Base-by-base conservation (phyloP, 2,329 filamentous ascomycete species). In the Teratosphaeria viscida region DNA sequence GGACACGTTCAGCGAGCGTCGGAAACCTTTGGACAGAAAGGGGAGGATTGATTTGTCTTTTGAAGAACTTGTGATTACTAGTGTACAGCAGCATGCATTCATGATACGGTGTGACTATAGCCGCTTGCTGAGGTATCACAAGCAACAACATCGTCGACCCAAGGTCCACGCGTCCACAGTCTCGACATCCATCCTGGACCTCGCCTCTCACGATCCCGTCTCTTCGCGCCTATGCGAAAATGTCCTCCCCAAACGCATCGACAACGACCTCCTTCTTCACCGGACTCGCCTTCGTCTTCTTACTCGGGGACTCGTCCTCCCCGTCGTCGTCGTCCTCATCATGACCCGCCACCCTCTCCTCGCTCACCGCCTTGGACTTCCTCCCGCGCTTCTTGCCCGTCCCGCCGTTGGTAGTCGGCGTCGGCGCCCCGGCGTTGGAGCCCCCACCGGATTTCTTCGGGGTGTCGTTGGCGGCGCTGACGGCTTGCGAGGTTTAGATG, bases 381-480 rank as follows among this genome's bases (percentile, higher is more conserved):
- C 55, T 49, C 7, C 52, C 56, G 14, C 56, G 59, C 54, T 49
- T 60, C 58, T 58, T 62, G 57, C 54, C 55, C 29, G 52, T 58
- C 11, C 57, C 43, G 26, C 11, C 55, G 16, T 37, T 54, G 27
- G 32, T 49, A 8, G 26, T 29, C 11, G 54, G 54, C 49, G 27
- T 58, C 57, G 57, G 49, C 26, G 57, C 47, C 19, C 7, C 32
- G 49, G 57, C n/a, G 23, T 39, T 54, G 32, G 47, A 27, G n/a
- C n/a, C 19, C 4, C 52, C 29, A 7, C 43, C 43, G 16, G 43
- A 49, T 49, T 49, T 49, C 43, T 49, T 49, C 19, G 19, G 37
- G 1, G 26, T 32, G 29, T 23, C 56, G 37, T 56, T 55, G 26
- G 56, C 52, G 55, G 55, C 58, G 29, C 34, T 52, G 54, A 26